Base-by-base conservation (phyloP, 1,139 yeast genomes). In the Sugiyamaella neomexicana region DNA sequence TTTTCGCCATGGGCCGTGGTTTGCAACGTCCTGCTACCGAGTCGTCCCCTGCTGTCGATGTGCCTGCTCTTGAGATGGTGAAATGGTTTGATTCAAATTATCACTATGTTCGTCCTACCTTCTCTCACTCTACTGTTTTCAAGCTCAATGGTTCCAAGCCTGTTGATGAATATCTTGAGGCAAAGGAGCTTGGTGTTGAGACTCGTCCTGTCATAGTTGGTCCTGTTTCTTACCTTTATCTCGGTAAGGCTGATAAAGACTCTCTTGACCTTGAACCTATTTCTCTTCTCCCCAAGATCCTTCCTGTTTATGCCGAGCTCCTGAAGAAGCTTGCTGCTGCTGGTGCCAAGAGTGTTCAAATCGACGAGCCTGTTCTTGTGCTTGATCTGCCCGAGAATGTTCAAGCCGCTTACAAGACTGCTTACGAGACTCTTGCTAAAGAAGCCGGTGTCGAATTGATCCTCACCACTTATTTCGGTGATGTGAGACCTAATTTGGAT, bases 1-100 rank as follows among this genome's bases (percentile, higher is more conserved):
- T 89, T 71, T 93, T 93, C 74, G 99, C 99, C 71, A 95, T 93
- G 99, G 99, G 98, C 77, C 90, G 99, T 84, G 99, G 99, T 85
- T 83, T 93, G 75, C 99, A 95, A 82, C 89, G 95, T 79, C 85
- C 87, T 77, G 96, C 96, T 65, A 87, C 95, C 65, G 97, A 87
- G 66, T 73, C 91, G 65, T 74, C 84, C 60, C 81, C 86, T 66
- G 96, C 96, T 65, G 97, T 93, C 67, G 99, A 95, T 76, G 99
- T 93, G 60, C 93, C 98, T 64, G 99, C 99, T 68, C 83, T 89
- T 76, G 99, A 93, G 83, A 93, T 93, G 99, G 99, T 93, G 68
- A 93, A 93, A 82, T 93, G 99, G 99, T 93, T 93, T 68, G 99
- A 93, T 78, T 88, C 98, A 62, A 93, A 93, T 89, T 93, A 93